Percentiles rank a stretch among this genome's conserved stretches.
These are phyloP conservation scores for Arthrobotrys entomopaga DNA, from an alignment of 2,329 filamentous ascomycete genomes.

Conservation along the genomic window DNA sequence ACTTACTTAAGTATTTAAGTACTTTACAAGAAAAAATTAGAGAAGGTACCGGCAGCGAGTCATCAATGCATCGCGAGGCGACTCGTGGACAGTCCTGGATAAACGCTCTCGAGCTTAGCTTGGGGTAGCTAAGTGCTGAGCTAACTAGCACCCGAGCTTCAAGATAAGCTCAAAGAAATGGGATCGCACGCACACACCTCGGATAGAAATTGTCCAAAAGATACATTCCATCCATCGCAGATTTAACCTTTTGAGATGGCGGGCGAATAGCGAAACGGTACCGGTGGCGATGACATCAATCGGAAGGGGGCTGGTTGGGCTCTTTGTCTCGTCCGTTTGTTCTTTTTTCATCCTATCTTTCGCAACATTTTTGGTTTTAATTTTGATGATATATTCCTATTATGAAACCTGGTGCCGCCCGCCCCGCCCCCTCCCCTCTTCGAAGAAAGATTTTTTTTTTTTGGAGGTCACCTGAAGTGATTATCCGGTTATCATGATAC, in stretches of 20 bases:
- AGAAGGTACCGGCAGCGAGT: too few relatives aligned
- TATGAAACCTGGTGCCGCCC: constrained; percentile 1
- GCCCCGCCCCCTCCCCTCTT: background rate
- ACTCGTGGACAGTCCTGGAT: background rate
- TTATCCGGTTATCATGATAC: constrained; percentile 33
- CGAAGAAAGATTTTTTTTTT: constrained; percentile 10
- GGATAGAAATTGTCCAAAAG: background rate
- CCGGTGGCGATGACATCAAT: constrained; percentile 16
- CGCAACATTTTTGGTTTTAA: background rate
- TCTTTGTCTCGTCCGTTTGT: background rate
- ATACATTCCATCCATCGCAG: constrained; percentile 1
- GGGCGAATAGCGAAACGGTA: background rate
- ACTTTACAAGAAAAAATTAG: too few relatives aligned
- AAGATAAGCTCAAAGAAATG: background rate
- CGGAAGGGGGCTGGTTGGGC: background rate
- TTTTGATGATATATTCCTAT: constrained; percentile 3
- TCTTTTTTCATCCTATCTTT: constrained; percentile 1
- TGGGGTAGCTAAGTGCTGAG: too few relatives aligned
- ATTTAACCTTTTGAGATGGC: background rate
- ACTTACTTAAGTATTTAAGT: too few relatives aligned
- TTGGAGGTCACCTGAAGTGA: constrained; percentile 29
- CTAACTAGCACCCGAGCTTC: constrained; percentile 17
- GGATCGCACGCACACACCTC: background rate
- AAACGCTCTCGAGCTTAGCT: constrained; percentile 1
- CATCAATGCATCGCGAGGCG: too few relatives aligned